Conservation (phyloP, 2,329 filamentous ascomycete species). For the Fusarium sambucinum region DNA sequence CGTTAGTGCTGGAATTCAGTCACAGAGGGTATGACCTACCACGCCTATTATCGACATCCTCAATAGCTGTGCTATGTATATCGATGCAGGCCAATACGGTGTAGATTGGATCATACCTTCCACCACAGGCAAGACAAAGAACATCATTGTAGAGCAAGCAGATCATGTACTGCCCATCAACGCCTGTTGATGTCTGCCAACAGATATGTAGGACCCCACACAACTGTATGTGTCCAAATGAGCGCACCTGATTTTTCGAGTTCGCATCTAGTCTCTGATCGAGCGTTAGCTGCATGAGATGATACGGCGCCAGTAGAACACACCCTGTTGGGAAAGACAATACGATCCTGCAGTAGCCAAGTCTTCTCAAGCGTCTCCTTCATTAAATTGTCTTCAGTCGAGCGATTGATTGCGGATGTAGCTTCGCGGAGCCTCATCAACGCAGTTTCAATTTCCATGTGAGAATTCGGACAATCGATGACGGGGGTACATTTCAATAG, state of each 20-base stretch:
- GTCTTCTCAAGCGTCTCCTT: conserved; percentile 82
- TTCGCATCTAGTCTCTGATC: conserved; percentile 62
- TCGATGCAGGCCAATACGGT: conserved; percentile 80
- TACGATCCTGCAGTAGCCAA: conserved; percentile 84
- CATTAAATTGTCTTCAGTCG: conserved; percentile 80
- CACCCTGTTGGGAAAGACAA: conserved; percentile 80
- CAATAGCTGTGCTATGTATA: conserved; percentile 73
- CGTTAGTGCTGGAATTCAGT: not conserved
- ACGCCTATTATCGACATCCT: conserved; percentile 80
- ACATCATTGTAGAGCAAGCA: conserved; percentile 86
- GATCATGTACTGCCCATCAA: conserved; percentile 85
- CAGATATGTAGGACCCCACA: conserved; percentile 88
- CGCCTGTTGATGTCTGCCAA: conserved; percentile 77
- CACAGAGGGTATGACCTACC: conserved; percentile 60
- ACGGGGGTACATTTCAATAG: conserved; percentile 86
- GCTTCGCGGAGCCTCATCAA: conserved; percentile 78
- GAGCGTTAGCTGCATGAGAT: not conserved
- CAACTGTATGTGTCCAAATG: conserved; percentile 82
- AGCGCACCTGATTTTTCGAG: conserved; percentile 76
- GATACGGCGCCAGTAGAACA: conserved; percentile 37
- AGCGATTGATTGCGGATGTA: conserved; percentile 83
- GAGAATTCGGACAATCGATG: conserved; percentile 84
- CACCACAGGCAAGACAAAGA: conserved; percentile 78
- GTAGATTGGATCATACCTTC: conserved; percentile 75
- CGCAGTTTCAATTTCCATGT: conserved; percentile 81